Conservation (phyloP, 768 basidiomycete species). For the Pleurotus tuber-regium region DNA sequence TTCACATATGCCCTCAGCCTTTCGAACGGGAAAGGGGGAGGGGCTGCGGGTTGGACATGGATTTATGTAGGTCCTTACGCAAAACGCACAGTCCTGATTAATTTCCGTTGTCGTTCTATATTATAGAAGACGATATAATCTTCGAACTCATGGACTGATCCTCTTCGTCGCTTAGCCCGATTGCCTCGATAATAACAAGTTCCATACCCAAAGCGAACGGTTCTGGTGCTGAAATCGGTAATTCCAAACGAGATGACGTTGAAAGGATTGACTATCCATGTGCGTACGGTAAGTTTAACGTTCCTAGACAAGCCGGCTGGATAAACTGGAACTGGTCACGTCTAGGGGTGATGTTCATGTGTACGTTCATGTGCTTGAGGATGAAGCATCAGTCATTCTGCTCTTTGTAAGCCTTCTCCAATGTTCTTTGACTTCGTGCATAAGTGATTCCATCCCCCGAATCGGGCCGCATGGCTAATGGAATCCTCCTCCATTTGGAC, state of each 20-base stretch:
- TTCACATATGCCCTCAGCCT: slow-evolving; percentile 41
- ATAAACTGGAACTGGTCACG: not conserved
- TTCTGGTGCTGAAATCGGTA: slow-evolving; percentile 41
- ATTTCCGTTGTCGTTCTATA: slow-evolving; percentile 22
- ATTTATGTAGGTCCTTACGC: slow-evolving; percentile 43
- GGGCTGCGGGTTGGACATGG: slow-evolving; percentile 49
- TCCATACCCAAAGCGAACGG: slow-evolving; percentile 42
- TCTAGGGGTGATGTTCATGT: slow-evolving; percentile 44
- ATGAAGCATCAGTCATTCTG: slow-evolving; percentile 31
- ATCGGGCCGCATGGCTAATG: slow-evolving; percentile 18
- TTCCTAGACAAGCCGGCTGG: no score
- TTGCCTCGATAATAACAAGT: slow-evolving; percentile 46
- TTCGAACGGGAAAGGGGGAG: slow-evolving; percentile 34
- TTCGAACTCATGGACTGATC: slow-evolving; percentile 36
- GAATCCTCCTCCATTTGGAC: slow-evolving; percentile 46
- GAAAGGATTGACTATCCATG: slow-evolving; percentile 37
- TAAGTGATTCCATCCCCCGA: no score
- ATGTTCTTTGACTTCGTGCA: no score
- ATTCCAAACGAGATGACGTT: slow-evolving; percentile 39
- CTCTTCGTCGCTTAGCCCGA: slow-evolving; percentile 42
- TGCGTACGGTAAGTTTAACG: slow-evolving; percentile 36
- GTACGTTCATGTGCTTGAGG: slow-evolving; percentile 46
- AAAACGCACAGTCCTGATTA: not conserved
- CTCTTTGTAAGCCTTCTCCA: slow-evolving; percentile 34
- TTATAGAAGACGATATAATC: slow-evolving; percentile 44